Base-by-base conservation (phyloP, 345 rosid genomes). In the Pugionium cornutum region DNA sequence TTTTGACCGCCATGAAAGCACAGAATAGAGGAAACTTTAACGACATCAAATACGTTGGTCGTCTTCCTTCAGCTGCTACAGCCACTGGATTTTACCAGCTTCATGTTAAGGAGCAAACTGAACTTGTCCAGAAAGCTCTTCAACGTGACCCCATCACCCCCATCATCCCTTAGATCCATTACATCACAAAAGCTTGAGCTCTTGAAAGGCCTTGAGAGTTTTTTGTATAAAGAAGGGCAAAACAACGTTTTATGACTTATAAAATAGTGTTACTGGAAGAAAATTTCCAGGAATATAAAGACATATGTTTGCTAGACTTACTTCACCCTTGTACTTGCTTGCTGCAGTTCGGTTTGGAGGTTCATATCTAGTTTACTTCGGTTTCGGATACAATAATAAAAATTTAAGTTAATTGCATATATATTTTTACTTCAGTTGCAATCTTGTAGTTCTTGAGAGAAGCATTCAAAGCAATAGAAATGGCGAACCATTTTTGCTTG, bases 21-120 rank as follows among this genome's bases (percentile, higher is more conserved):
- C 49, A 80, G 43, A 46, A 62, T 3, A 77, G 95, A 68, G 91
- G 91, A 74, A 69, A 57, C 27, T 11, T 78, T 25, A 88, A 85
- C 2, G 87, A 88, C 71, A 73, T 88, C 51, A 88, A 81, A 49
- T 88, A 88, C 27, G 81, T 73, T 0, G 91, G 95, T 3, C 95
- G 91, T 4, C 78, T 78, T 58, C 95, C 95, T 28, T 88, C 95
- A 31, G 89, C 95, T 37, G 82, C 95, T 4, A 78, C 86, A 30
- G 95, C 95, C 46, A 88, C 91, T 1, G 89, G 95, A 29, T 88
- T 88, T 79, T 81, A 78, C 73, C 70, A 56, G 48, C 64, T 75
- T 29, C 91, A 84, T 34, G 76, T 71, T 18, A 82, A 82, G 69
- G 91, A 88, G 69, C 95, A 84, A 70, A 59, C 83, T 0, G 89